Evolutionary conservation across 1,139 yeast genomes (phyloP), one percentile per base, ranked within the genome.

Genomic region (Taphrina confusa): DNA sequence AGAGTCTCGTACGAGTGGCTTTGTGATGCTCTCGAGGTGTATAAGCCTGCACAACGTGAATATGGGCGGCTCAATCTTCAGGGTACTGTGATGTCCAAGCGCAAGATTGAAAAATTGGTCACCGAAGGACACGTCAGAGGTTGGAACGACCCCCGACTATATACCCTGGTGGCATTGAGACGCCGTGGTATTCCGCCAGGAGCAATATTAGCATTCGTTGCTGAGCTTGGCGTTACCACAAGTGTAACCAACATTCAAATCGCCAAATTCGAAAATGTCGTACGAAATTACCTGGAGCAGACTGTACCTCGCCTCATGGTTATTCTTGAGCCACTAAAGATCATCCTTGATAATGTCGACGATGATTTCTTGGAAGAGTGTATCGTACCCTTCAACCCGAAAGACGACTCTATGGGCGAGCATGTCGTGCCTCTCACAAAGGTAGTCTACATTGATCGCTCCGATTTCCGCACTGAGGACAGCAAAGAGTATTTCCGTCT

Each of bases 181-280:
- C 87, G 99, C 74, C 87, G 99, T 73, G 99, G 99, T 76, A 85
- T 94, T 6, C 98, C 99, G 66, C 98, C 99, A n/a, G 97, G 97
- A 36, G 97, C 97, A 25, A 88, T 94, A 71, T 79, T 94, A 69
- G 82, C 90, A 40, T 94, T 94, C 73, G 87, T 94, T 69, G 89
- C 91, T 71, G 94, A 96, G 50, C 80, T 94, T 67, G 99, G 99
- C 69, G 98, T 94, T 60, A 94, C 98, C 52, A 92, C 97, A 1
- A 80, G 91, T 54, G 86, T 91, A 45, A 85, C 96, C 51, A 90
- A 89, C 70, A 94, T 94, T 71, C 97, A 92, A 77, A 86, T 82
- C 23, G 81, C 82, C 9, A 81, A 98, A 72, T 90, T 94, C 70
- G 99, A 94, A 71, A 82, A 85, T 70, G 84, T 97, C 1, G 83